Base-by-base conservation (phyloP, 2,329 filamentous ascomycete species). In the Alternaria tenuissima region DNA sequence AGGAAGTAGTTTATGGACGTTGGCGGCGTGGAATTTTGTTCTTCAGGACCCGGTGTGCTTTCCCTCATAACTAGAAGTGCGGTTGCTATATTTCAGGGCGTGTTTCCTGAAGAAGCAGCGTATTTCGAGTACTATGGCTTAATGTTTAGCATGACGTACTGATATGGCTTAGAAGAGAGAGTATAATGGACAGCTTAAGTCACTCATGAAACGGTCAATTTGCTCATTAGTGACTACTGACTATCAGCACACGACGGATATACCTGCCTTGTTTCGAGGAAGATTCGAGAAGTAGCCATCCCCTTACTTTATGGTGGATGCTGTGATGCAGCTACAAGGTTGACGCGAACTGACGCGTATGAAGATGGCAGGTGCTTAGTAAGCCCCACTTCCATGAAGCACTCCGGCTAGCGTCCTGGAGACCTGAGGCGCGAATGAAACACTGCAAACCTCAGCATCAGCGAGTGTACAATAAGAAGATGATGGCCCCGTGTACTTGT, bases 341-440 rank as follows among this genome's bases (percentile, higher is more conserved):
- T 36, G n/a, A 7, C 41, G 34, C n/a, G 38, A 11, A 26, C 16
- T 16, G 18, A 30, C 16, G 38, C 24, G 57, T 39, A 28, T 18
- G 30, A n/a, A 20, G 9, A 30, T 28, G 14, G n/a, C 22, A 44
- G 12, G 28, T 30, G 32, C 55, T 62, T 55, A 64, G 49, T 60
- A 54, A 62, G 51, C 49, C 14, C 30, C 7, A 39, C 30, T 56
- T 7, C 18, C 52, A 63, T 42, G 51, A 39, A 49, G 18, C 55
- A 52, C 53, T 60, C 56, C 16, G 56, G 34, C 42, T 52, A 62
- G 60, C 53, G 53, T 48, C 54, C 26, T 44, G 43, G 62, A 64
- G 42, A 64, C 56, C 66, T 66, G 66, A 66, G 66, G 66, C 66
- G 67, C 68, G 62, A 65, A 72, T 75, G 73, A 76, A 76, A 76